Conservation (phyloP, 441 rosid species). For the Isatis lusitanica region DNA sequence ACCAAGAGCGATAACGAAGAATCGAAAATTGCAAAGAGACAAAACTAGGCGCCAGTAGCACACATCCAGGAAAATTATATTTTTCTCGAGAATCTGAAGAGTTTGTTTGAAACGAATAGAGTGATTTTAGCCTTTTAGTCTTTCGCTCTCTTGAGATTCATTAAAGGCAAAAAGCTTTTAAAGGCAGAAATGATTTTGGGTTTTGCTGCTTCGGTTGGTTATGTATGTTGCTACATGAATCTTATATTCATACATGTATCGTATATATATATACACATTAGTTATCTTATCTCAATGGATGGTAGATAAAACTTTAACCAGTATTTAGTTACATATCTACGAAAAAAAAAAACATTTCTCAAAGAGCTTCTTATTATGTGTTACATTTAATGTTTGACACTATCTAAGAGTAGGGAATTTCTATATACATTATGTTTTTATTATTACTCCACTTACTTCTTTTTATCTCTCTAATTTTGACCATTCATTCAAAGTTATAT, state of each 20-base stretch:
- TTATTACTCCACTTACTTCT: not conserved
- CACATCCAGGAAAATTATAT: not conserved
- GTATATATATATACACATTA: not conserved
- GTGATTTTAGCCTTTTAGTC: not conserved
- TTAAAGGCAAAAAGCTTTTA: conserved; percentile 6
- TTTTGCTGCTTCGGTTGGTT: conserved; percentile 14
- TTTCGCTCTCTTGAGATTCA: conserved; percentile 11
- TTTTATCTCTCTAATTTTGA: not conserved
- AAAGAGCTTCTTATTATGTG: not conserved
- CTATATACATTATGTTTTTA: not conserved
- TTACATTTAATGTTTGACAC: not conserved
- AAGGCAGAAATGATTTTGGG: conserved; percentile 6
- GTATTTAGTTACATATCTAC: not conserved
- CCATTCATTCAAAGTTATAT: not conserved
- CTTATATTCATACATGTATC: not conserved
- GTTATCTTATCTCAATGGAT: not conserved
- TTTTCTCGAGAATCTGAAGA: conserved; percentile 16
- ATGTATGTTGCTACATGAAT: conserved; percentile 16
- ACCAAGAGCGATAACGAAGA: not conserved
- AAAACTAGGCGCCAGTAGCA: conserved; percentile 3
- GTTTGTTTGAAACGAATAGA: not conserved
- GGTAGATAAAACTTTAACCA: not conserved
- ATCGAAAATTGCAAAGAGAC: not conserved
- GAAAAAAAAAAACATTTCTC: not conserved
- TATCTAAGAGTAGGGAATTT: not conserved